phyloP scores from a whole-genome alignment of 1,284 basidiomycete genomes.

The Microbotryum silenes-acaulis region DNA sequence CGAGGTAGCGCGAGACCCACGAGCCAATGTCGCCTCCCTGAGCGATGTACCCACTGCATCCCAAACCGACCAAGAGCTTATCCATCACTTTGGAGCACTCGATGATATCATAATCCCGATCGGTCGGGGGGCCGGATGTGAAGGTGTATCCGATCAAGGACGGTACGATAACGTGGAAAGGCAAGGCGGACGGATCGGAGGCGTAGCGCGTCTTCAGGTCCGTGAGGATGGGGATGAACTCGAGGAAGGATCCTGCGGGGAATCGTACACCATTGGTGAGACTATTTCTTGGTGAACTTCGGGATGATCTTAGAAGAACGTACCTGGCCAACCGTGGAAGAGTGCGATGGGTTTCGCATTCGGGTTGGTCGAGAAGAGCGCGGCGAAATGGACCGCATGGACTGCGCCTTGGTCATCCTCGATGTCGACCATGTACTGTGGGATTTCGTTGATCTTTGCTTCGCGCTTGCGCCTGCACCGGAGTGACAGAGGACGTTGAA shows the following conservation, averaged over 20 bases:
- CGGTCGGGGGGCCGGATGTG: constrained; percentile 36
- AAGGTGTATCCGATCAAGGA: constrained; percentile 40
- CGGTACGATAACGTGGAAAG: constrained; percentile 36
- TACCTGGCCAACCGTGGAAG: constrained; percentile 42
- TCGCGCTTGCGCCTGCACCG: constrained; percentile 5
- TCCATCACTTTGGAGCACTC: constrained; percentile 37
- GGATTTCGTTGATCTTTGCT: constrained; percentile 13
- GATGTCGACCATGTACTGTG: constrained; percentile 1
- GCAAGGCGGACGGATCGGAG: background rate
- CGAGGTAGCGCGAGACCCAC: constrained; percentile 33
- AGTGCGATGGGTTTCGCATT: constrained; percentile 39
- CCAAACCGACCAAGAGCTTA: constrained; percentile 40
- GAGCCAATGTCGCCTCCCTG: constrained; percentile 43
- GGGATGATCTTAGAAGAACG: constrained; percentile 20
- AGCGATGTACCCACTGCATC: constrained; percentile 39
- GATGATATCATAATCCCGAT: constrained; percentile 33
- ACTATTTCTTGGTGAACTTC: too few species aligned
- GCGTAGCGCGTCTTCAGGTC: constrained; percentile 5
- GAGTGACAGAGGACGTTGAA: background rate
- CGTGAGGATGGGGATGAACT: constrained; percentile 4
- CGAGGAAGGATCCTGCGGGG: constrained; percentile 20
- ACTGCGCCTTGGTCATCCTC: constrained; percentile 4
- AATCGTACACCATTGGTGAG: background rate
- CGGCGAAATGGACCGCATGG: constrained; percentile 38
- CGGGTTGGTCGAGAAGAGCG: constrained; percentile 33